Percentiles rank a stretch among this genome's conserved stretches.
phyloP scores from a whole-genome alignment of 345 rosid species.

The Arabis hirsuta region DNA sequence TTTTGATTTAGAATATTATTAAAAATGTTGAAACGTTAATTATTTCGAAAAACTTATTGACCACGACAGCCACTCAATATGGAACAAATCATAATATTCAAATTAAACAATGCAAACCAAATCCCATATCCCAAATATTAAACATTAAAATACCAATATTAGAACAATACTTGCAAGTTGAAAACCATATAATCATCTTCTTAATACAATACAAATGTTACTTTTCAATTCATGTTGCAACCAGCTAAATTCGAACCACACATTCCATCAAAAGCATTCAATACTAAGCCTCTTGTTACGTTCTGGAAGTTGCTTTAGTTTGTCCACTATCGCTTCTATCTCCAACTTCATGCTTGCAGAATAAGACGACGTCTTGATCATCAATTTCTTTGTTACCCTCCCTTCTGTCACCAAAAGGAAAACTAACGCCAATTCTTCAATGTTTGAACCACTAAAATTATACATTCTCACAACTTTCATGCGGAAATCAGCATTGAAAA shows the following conservation, averaged over 20 bases:
- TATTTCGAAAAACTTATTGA: too few relatives aligned
- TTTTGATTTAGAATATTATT: too few relatives aligned
- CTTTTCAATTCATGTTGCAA: neutral
- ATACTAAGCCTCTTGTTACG: neutral
- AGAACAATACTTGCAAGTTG: neutral
- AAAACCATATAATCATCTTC: neutral
- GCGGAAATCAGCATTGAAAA: neutral
- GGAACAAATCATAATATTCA: too few relatives aligned
- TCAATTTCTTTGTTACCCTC: neutral
- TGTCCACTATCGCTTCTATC: neutral
- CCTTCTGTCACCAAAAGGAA: conserved; percentile 16
- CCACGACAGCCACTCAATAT: too few relatives aligned
- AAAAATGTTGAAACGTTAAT: too few relatives aligned
- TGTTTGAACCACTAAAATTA: conserved; percentile 11
- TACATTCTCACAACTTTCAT: neutral
- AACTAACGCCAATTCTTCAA: neutral
- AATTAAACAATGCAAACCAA: too few relatives aligned
- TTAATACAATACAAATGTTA: neutral
- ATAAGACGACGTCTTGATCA: conserved; percentile 50
- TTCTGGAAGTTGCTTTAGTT: conserved; percentile 24
- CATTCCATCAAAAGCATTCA: conserved; percentile 11
- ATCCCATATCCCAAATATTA: too few relatives aligned
- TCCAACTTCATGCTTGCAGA: conserved; percentile 41
- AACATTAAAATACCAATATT: too few relatives aligned
- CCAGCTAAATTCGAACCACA: neutral